Evolutionary conservation across 345 rosid species (phyloP).

Genomic region (Syzygium grande): DNA sequence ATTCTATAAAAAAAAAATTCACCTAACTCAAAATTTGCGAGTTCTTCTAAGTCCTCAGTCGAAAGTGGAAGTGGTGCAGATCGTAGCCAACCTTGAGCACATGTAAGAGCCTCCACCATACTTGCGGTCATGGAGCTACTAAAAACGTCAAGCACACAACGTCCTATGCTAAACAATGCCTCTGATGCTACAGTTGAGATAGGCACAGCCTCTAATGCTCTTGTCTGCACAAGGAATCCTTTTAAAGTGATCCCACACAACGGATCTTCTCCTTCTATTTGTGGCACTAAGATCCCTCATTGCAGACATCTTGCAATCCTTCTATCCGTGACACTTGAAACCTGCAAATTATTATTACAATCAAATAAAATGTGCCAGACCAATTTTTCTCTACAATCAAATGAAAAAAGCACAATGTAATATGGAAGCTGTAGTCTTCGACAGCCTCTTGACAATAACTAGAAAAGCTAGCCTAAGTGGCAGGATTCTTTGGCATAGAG

Average conservation of each 20-base stretch:
- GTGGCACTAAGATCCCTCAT: not conserved
- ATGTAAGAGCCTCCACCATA: not conserved
- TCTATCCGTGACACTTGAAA: not conserved
- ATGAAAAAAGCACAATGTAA: not conserved
- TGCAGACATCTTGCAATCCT: not conserved
- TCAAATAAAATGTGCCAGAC: not conserved
- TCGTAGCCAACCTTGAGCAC: not conserved
- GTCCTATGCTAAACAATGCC: not conserved
- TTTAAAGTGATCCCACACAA: not conserved
- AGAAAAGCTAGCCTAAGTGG: not conserved
- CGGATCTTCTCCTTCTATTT: not conserved
- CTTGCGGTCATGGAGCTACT: not conserved
- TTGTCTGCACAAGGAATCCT: not conserved
- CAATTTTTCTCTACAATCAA: not conserved
- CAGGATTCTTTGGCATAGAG: not conserved
- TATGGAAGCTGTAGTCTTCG: not conserved
- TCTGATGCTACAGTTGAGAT: not conserved
- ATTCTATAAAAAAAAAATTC: not conserved
- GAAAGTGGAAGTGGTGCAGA: not conserved
- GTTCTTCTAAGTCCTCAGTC: not conserved
- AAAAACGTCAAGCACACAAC: constrained; percentile 1
- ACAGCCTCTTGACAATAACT: not conserved
- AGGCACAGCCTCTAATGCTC: not conserved
- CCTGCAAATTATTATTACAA: not conserved
- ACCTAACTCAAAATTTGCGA: not conserved